Base-by-base conservation (phyloP, 768 basidiomycete species). In the Mycena chlorophos region DNA sequence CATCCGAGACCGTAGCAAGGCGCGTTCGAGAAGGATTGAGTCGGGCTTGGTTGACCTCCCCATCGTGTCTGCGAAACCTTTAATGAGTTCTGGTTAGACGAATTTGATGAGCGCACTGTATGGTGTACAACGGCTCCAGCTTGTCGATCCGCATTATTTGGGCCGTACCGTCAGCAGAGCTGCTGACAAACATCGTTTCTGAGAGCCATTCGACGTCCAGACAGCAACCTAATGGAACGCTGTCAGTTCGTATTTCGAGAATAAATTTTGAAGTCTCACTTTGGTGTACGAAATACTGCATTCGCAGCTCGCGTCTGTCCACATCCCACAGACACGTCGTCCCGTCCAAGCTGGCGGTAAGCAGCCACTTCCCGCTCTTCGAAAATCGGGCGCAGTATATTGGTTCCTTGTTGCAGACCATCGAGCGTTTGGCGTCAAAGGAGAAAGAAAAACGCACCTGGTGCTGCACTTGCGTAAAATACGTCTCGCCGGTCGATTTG, bases 331-430 rank as follows among this genome's bases (percentile, higher is more conserved):
- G 76, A 63, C 89, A 90, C 4, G 85, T 78, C 2, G 86, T 87
- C 6, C 84, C 83, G 66, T 94, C 91, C 49, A 91, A 66, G 68
- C 91, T 91, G 2, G 87, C 89, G 10, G 88, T 86, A 40, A 86
- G 69, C 49, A 94, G 74, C 83, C 86, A 88, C 49, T 79, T 78
- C 4, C 91, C 89, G 30, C 81, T 79, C 56, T 77, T 82, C 13
- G 90, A 93, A 64, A 93, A 94, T 52, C 83, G 81, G 42, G 84
- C 80, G 39, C 89, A 82, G 65, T 93, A 92, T 68, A 93, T 85
- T 27, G 90, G 87, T 52, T 85, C 89, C 88, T 91, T 76, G 71
- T 72, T 76, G 69, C 69, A 49, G 65, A 56, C 56, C 62, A 62
- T 69, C n/a, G n/a, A n/a, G n/a, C n/a, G n/a, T n/a, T n/a, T 51